Evolutionary conservation across 768 basidiomycete genomes (phyloP).

Genomic region (Amanita rimosa): DNA sequence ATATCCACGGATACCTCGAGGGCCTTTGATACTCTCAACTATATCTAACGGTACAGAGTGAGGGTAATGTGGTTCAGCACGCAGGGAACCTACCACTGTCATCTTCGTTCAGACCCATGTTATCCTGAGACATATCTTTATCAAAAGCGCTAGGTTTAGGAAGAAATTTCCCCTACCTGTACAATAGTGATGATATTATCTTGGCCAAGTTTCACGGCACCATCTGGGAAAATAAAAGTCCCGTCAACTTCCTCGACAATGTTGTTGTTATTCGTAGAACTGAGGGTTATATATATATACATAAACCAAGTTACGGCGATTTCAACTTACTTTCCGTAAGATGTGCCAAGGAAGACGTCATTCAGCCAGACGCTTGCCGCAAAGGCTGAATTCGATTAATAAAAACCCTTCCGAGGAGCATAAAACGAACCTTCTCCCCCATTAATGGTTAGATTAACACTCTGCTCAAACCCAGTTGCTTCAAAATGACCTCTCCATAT

Average conservation of each 20-base stretch:
- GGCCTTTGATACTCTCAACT: constrained; percentile 52
- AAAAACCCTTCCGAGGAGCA: background rate
- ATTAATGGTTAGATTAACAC: constrained; percentile 67
- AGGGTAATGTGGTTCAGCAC: background rate
- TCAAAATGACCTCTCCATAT: constrained; percentile 78
- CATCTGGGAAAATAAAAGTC: constrained; percentile 48
- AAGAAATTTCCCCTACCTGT: constrained; percentile 32
- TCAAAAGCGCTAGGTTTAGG: background rate
- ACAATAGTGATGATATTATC: constrained; percentile 75
- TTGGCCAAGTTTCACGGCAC: constrained; percentile 33
- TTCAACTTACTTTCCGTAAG: constrained; percentile 55
- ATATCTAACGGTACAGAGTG: constrained; percentile 15
- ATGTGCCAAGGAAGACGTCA: constrained; percentile 55
- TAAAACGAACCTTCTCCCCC: constrained; percentile 54
- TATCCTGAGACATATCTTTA: constrained; percentile 36
- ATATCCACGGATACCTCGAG: constrained; percentile 74
- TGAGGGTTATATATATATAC: constrained; percentile 17
- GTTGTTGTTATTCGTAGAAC: constrained; percentile 55
- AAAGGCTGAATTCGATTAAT: constrained; percentile 39
- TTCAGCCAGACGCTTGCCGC: constrained; percentile 81
- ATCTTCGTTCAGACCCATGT: constrained; percentile 72
- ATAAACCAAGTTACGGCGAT: too few species aligned
- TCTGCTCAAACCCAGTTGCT: constrained; percentile 46
- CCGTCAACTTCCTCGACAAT: constrained; percentile 60
- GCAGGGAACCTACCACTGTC: constrained; percentile 26